Evolutionary conservation across 345 rosid genomes (phyloP), one percentile per base, ranked within the genome.

Genomic region (Melaleuca quinquenervia): DNA sequence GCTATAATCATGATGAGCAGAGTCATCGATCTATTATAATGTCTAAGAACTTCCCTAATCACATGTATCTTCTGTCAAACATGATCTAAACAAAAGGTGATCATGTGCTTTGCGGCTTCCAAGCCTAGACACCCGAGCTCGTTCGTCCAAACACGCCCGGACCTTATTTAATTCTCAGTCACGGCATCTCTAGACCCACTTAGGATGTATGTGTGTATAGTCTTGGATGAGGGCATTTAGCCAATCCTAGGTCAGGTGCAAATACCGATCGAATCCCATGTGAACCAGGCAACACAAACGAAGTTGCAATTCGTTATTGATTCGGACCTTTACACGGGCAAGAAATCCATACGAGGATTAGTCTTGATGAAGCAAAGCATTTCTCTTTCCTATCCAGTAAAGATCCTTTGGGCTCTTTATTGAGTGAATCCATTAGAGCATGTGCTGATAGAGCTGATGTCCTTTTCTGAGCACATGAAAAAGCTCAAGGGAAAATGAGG

Each of bases 401-500:
- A 70, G 80, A 18, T 70, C 48, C 6, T 48, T 5, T 26, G 14
- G 48, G 48, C 64, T 83, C 21, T 84, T 74, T 87, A 82, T 82
- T 54, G 60, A 82, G 58, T 20, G 45, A 84, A 78, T 83, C 64
- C 45, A 56, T 83, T 36, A 27, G 82, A 84, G 26, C 86, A 70
- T 80, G 82, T 64, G 52, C 51, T 29, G 85, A 60, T 55, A 60
- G 83, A 86, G 32, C 75, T 15, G 53, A 49, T 48, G 62, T 78
- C 55, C 29, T 50, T 48, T n/a, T 80, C 41, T 11, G 87, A 90
- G 87, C 92, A 85, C 88, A 84, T 89, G 92, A 86, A 88, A 87
- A 22, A 50, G 58, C 27, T 51, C 48, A 56, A 41, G 29, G 22
- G 74, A 82, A 24, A 24, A 58, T 18, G 26, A 1, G 8, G 26